A percentile compares a stretch with the other conserved stretches of the same genome.
These are phyloP conservation scores for Tetrahymena borealis DNA, from an alignment of 73 alveolate genomes.

Conservation along the genomic window DNA sequence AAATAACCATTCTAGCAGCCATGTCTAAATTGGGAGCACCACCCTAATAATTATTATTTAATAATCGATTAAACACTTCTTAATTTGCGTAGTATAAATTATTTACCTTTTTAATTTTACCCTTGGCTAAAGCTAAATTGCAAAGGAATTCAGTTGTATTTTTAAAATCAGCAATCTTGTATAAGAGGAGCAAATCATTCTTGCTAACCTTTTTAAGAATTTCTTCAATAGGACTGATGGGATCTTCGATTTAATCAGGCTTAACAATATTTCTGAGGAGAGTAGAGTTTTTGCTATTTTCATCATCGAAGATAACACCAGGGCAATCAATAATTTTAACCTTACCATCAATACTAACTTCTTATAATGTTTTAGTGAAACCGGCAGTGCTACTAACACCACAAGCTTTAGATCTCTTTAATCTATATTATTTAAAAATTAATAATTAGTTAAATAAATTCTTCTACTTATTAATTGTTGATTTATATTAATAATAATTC, in stretches of 20 bases:
- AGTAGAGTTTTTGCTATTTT: conserved; percentile 57
- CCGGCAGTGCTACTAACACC: conserved; percentile 96
- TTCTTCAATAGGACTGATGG: conserved; percentile 80
- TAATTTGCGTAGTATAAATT: background rate
- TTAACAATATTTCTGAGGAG: conserved; percentile 80
- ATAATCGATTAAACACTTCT: background rate
- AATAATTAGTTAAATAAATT: conserved; percentile 28
- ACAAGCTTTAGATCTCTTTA: conserved; percentile 88
- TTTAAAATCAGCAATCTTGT: conserved; percentile 67
- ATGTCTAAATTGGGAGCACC: conserved; percentile 89
- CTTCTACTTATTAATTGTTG: conserved; percentile 26
- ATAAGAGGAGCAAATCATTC: conserved; percentile 63
- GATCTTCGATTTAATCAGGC: conserved; percentile 84
- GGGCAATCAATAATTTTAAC: conserved; percentile 93
- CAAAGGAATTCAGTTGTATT: conserved; percentile 72
- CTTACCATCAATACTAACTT: conserved; percentile 88
- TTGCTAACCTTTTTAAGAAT: conserved; percentile 71
- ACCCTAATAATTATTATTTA: conserved; percentile 41
- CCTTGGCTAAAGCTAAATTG: conserved; percentile 79
- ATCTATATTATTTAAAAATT: no score
- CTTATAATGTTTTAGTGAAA: conserved; percentile 90
- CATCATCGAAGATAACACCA: conserved; percentile 88
- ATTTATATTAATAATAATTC: background rate
- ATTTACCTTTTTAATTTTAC: conserved; percentile 61
- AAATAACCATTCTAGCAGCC: conserved; percentile 88